A percentile compares a stretch with the other conserved stretches of the same genome.
These are phyloP conservation scores for Magnolia sinica DNA, from an alignment of 164 flowering plant species.

Conservation along the genomic window DNA sequence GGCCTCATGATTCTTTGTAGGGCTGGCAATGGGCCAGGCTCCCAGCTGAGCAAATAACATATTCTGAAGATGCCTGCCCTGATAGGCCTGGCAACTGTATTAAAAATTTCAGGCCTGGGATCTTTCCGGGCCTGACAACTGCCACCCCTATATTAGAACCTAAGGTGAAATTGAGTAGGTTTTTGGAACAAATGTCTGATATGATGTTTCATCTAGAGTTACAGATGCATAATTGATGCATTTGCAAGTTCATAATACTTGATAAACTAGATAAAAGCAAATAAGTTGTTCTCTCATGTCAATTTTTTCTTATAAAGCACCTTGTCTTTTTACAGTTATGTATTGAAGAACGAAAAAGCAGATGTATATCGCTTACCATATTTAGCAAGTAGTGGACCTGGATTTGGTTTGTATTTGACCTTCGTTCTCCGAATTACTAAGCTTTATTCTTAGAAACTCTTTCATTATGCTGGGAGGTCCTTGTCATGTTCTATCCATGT, in stretches of 20 bases:
- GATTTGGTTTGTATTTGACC: constrained; percentile 67
- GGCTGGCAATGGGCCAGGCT: no score
- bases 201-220: no score
- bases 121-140: no score
- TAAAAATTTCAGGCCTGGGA: no score
- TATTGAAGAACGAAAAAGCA: constrained; percentile 91
- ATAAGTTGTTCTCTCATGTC: background rate
- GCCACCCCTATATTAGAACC: no score
- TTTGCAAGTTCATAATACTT: background rate
- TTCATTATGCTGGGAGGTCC: background rate
- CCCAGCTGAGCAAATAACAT: no score
- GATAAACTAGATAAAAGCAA: background rate
- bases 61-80: no score
- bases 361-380: constrained; percentile 96
- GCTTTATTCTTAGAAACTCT: background rate
- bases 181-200: no score
- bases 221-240: no score
- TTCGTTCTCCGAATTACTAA: background rate
- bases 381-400: constrained; percentile 88
- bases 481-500: background rate
- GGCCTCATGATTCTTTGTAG: no score
- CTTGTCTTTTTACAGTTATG: constrained; percentile 53
- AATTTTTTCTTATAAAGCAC: background rate
- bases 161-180: no score
- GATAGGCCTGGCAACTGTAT: no score